Base-by-base conservation (phyloP, 2,329 filamentous ascomycete genomes). In the Fusarium odoratissimum region DNA sequence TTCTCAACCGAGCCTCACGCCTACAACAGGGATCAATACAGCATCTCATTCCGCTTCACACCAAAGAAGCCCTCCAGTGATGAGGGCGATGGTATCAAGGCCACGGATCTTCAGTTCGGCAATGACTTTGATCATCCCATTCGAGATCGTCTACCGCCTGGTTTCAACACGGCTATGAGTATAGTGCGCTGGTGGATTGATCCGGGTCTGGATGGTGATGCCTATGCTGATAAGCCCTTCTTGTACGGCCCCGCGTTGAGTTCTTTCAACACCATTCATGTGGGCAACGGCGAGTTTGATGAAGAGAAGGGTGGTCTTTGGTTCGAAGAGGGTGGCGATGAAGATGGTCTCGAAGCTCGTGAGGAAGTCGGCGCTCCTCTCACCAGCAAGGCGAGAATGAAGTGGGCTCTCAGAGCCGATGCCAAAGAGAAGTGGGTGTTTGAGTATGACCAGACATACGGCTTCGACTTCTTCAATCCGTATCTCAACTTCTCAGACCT, bases 41-140 rank as follows among this genome's bases (percentile, higher is more conserved):
- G 91, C 76, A 94, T 98, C 76, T 87, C 90, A 37, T 92, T 97
- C 79, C 88, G 89, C 49, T 93, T 98, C 81, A 90, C 88, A 1
- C 93, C 92, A n/a, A 93, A 93, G 76, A 79, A 78, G 55, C 79
- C 78, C 14, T 58, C 65, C 46, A 68, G 69, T 8, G 65, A 73
- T 6, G 67, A 72, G 9, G 33, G 63, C 9, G 9, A 28, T n/a
- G 87, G 87, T 40, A 90, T 97, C 63, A 86, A 86, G 6, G 94
- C 90, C 48, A 82, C 89, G 31, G 91, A 97, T 70, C 86, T 99
- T 6, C 91, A 98, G 60, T 97, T 97, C 76, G 96, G 95, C 45
- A 98, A 98, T 81, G 95, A 98, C 85, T 98, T 98, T 80, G 95
- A 97, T 78, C 90, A 93, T 56, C 94, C 96, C 0, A 96, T 99